Evolutionary conservation across 1,139 yeast genomes (phyloP).

Genomic region (Kodamaea sp.): DNA sequence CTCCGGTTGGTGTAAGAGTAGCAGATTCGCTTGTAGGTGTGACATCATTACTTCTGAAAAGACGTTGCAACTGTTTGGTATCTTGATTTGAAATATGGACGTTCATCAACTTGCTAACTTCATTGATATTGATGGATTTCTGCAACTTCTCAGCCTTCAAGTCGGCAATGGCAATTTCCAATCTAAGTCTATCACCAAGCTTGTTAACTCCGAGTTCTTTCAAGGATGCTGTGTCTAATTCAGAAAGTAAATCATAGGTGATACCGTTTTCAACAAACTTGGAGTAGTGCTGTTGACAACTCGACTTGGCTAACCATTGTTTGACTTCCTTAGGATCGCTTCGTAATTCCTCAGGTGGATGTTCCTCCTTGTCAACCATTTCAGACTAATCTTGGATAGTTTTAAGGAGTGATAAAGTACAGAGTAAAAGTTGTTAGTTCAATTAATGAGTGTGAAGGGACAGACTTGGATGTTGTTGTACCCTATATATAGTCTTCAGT

Average conservation of each 20-base stretch:
- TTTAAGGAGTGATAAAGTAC: too few relatives aligned
- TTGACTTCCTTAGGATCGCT: constrained; percentile 26
- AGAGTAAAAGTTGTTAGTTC: too few relatives aligned
- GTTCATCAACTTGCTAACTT: constrained; percentile 29
- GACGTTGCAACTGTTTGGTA: constrained; percentile 3
- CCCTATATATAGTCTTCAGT: too few relatives aligned
- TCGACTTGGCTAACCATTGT: constrained; percentile 37
- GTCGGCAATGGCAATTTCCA: constrained; percentile 55
- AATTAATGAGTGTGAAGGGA: too few relatives aligned
- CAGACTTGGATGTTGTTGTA: too few relatives aligned
- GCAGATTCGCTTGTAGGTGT: constrained; percentile 15
- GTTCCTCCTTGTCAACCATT: constrained; percentile 7
- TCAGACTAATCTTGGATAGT: background rate
- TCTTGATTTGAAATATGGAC: constrained; percentile 13
- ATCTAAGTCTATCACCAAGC: constrained; percentile 78
- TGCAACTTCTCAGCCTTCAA: constrained; percentile 41
- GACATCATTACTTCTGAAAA: constrained; percentile 8
- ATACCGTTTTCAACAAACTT: constrained; percentile 53
- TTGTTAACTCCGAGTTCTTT: constrained; percentile 72
- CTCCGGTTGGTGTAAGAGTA: constrained; percentile 17
- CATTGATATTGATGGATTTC: constrained; percentile 33
- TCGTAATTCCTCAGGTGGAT: constrained; percentile 2
- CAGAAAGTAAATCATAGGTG: constrained; percentile 58
- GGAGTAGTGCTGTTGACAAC: constrained; percentile 39
- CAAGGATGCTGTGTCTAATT: constrained; percentile 67